Evolutionary conservation across 2,329 filamentous ascomycete genomes (phyloP).

Genomic region (Sporothrix variecibatus): DNA sequence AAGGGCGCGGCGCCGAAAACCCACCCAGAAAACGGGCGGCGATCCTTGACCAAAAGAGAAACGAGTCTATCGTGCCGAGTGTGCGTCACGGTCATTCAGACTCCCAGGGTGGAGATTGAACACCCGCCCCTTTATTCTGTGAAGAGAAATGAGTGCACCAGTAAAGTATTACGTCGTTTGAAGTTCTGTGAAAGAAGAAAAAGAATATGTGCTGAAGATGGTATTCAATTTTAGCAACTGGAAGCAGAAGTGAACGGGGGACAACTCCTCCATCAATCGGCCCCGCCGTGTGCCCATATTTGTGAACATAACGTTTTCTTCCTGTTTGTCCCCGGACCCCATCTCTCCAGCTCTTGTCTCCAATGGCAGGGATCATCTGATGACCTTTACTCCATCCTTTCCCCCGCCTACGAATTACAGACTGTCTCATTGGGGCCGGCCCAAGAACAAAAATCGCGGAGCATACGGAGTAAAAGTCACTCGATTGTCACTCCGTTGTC

Average conservation of each 20-base stretch:
- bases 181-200: background rate
- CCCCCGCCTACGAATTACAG: background rate
- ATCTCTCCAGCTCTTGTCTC: background rate
- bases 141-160: background rate
- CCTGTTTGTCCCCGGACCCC: background rate
- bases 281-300: background rate
- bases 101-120: background rate
- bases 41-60: slow-evolving; percentile 15
- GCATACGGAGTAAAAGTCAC: background rate
- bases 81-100: background rate
- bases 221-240: background rate
- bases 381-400: background rate
- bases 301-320: background rate
- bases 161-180: background rate
- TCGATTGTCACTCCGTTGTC: background rate
- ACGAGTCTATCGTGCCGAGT: background rate
- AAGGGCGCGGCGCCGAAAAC: too few species aligned
- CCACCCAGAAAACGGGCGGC: background rate
- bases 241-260: background rate
- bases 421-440: background rate
- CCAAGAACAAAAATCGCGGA: background rate
- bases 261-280: background rate
- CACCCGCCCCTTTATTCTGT: background rate
- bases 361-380: background rate
- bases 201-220: background rate